Conservation (phyloP, 2,329 filamentous ascomycete species). For the Fusarium incarnatum region DNA sequence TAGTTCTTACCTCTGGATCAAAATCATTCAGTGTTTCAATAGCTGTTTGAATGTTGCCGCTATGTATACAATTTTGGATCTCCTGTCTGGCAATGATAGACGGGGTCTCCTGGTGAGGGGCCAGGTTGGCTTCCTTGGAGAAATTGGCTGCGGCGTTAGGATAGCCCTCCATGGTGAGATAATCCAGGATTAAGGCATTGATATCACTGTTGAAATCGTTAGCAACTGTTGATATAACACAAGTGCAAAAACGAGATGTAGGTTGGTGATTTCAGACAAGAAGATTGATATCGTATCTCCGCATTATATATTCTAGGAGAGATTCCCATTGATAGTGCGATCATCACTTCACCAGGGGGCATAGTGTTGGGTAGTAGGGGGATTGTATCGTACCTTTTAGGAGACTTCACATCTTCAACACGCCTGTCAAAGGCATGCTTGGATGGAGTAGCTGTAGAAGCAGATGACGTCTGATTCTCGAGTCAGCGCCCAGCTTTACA, state of each 20-base stretch:
- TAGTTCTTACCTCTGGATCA: slow-evolving; percentile 83
- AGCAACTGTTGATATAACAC: slow-evolving; percentile 37
- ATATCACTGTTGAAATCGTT: slow-evolving; percentile 76
- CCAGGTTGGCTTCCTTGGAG: slow-evolving; percentile 90
- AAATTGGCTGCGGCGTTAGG: slow-evolving; percentile 93
- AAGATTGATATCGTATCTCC: slow-evolving; percentile 80
- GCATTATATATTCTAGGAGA: slow-evolving; percentile 94
- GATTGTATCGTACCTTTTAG: slow-evolving; percentile 80
- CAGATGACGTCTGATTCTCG: slow-evolving; percentile 70
- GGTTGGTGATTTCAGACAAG: slow-evolving; percentile 65
- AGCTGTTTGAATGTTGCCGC: slow-evolving; percentile 85
- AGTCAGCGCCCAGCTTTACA: slow-evolving; percentile 33
- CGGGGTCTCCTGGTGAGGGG: slow-evolving; percentile 75
- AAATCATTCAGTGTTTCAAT: slow-evolving; percentile 90
- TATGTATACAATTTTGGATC: slow-evolving; percentile 87
- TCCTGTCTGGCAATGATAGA: slow-evolving; percentile 82
- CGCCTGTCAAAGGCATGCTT: slow-evolving; percentile 83
- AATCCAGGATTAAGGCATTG: slow-evolving; percentile 95
- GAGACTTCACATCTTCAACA: slow-evolving; percentile 84
- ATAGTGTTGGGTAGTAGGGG: background rate
- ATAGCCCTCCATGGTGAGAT: slow-evolving; percentile 95
- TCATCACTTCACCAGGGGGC: slow-evolving; percentile 72
- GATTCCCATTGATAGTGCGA: slow-evolving; percentile 99
- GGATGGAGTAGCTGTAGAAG: slow-evolving; percentile 77
- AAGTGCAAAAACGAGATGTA: slow-evolving; percentile 8